phyloP scores from a whole-genome alignment of 768 basidiomycete species.

The Xerocomellus amylosporus region DNA sequence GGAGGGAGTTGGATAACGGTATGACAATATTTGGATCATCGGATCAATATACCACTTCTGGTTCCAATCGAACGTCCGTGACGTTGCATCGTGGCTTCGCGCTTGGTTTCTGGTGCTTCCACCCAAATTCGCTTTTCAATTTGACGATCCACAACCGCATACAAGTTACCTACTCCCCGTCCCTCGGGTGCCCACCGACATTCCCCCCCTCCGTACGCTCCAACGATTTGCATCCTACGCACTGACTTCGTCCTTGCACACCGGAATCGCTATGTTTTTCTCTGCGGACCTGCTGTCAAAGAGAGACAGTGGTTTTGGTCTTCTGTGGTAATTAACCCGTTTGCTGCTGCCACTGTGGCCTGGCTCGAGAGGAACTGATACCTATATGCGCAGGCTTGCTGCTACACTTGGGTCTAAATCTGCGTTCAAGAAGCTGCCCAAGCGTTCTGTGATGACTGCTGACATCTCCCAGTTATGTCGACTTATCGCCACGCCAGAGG shows the following conservation, averaged over 20 bases:
- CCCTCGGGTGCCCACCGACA: neutral
- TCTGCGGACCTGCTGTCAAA: slow-evolving; percentile 75
- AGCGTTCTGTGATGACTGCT: slow-evolving; percentile 78
- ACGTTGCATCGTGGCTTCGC: slow-evolving; percentile 16
- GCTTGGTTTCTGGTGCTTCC: slow-evolving; percentile 18
- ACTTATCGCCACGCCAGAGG: slow-evolving; percentile 76
- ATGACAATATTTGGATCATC: slow-evolving; percentile 24
- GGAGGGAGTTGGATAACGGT: slow-evolving; percentile 49
- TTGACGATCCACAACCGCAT: slow-evolving; percentile 1
- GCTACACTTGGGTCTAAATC: slow-evolving; percentile 88
- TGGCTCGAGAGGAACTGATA: slow-evolving; percentile 4
- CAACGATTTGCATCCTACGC: neutral
- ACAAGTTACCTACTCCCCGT: slow-evolving; percentile 1
- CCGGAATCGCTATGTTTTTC: slow-evolving; percentile 67
- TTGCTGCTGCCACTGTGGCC: neutral
- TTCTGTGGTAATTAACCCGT: slow-evolving; percentile 60
- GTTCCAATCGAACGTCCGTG: slow-evolving; percentile 12
- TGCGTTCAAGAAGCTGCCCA: slow-evolving; percentile 80
- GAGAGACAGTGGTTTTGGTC: slow-evolving; percentile 84
- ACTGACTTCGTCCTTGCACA: neutral
- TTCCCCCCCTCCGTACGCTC: slow-evolving; percentile 2
- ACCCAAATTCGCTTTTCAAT: neutral
- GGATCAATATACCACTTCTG: slow-evolving; percentile 9
- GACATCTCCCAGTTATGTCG: slow-evolving; percentile 80
- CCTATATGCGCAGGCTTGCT: slow-evolving; percentile 62